Evolutionary conservation across 148 eudicot species (phyloP).

Genomic region (Simmondsia chinensis): DNA sequence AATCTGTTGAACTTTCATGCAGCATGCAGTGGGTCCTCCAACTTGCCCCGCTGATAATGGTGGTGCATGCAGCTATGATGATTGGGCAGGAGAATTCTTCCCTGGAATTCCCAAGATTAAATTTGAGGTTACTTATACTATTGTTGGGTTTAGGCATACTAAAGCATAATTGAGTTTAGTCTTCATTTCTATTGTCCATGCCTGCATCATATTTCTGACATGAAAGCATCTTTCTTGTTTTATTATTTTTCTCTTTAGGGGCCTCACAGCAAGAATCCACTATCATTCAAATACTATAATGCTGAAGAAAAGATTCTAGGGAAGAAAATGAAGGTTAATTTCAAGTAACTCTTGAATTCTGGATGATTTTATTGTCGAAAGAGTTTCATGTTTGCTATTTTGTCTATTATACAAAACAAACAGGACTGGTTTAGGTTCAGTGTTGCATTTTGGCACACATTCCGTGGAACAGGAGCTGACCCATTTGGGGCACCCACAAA

Average conservation of each 20-base stretch:
- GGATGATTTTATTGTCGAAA: too few species aligned
- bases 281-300: constrained; percentile 85
- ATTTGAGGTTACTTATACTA: constrained; percentile 66
- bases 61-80: constrained; percentile 43
- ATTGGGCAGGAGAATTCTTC: constrained; percentile 91
- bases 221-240: not conserved
- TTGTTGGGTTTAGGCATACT: too few species aligned
- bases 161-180: too few species aligned
- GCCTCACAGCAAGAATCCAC: constrained; percentile 64
- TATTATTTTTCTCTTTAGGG: constrained; percentile 35
- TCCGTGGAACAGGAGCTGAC: constrained; percentile 95
- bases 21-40: constrained; percentile 61
- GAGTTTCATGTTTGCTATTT: not conserved
- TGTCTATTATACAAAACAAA: not conserved
- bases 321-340: constrained; percentile 82
- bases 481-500: constrained; percentile 93
- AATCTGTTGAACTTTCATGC: constrained; percentile 12
- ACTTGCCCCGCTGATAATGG: constrained; percentile 73
- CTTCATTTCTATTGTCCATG: too few species aligned
- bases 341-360: not conserved
- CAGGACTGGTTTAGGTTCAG: constrained; percentile 99
- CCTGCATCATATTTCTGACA: too few species aligned
- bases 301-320: constrained; percentile 89
- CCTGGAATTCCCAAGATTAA: constrained; percentile 85
- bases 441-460: constrained; percentile 99